Percentiles rank a stretch among this genome's conserved stretches.
Evolutionary conservation across 306 rosid genomes (phyloP).

Genomic region (Chamaecrista fasciculata): DNA sequence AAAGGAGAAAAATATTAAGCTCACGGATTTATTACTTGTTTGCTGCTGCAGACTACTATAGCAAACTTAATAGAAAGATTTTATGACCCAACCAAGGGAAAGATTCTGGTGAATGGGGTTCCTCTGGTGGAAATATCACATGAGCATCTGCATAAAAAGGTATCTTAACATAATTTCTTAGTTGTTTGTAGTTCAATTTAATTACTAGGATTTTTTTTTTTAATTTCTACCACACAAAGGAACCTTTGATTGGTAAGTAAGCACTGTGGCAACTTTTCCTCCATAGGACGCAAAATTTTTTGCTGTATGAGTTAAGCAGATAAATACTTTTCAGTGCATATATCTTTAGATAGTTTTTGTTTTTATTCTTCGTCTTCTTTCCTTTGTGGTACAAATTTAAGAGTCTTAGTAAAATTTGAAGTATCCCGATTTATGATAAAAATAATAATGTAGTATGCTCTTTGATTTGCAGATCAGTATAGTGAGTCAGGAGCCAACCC

Average conservation of each 20-base stretch:
- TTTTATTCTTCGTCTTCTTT: background rate
- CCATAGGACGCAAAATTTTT: background rate
- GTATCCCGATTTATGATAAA: slow-evolving; percentile 8
- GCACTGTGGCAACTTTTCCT: slow-evolving; percentile 22
- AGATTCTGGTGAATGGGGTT: slow-evolving; percentile 64
- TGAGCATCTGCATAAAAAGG: slow-evolving; percentile 75
- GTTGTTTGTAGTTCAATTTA: slow-evolving; percentile 9
- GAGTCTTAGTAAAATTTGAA: too few relatives aligned
- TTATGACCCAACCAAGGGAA: slow-evolving; percentile 79
- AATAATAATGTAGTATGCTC: slow-evolving; percentile 12
- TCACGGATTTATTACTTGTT: slow-evolving; percentile 12
- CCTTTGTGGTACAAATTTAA: background rate
- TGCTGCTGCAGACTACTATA: slow-evolving; percentile 72
- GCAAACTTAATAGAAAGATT: slow-evolving; percentile 89
- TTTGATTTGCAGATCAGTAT: slow-evolving; percentile 62
- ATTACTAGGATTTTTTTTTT: background rate
- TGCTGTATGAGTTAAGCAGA: background rate
- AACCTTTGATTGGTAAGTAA: background rate
- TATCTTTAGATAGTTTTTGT: background rate
- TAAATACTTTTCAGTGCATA: background rate
- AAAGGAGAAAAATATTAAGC: background rate
- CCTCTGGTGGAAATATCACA: slow-evolving; percentile 77
- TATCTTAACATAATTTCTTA: slow-evolving; percentile 10
- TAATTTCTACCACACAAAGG: background rate
- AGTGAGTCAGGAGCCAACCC: slow-evolving; percentile 79